Percentiles rank a stretch among this genome's conserved stretches.
phyloP scores from a whole-genome alignment of 306 rosid species.

The Oxytropis ochrocephala region DNA sequence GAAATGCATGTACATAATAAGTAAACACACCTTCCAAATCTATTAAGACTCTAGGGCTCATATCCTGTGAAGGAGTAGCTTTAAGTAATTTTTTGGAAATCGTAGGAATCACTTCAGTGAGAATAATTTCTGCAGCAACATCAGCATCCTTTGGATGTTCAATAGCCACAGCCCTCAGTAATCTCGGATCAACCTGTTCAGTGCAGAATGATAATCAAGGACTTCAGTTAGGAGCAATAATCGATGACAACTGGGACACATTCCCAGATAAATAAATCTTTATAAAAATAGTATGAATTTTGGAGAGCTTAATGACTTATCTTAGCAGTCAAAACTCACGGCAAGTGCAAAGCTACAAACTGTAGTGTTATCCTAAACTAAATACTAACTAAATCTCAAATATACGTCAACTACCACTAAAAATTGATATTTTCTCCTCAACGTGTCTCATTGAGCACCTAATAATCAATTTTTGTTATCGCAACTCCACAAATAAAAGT shows the following conservation, averaged over 20 bases:
- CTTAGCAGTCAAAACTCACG: too few relatives aligned
- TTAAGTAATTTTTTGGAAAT: not conserved
- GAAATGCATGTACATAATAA: not conserved
- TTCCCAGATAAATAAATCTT: not conserved
- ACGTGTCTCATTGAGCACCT: not conserved
- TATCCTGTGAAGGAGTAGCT: conserved; percentile 9
- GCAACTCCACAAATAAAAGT: not conserved
- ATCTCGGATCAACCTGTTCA: conserved; percentile 58
- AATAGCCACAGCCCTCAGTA: conserved; percentile 81
- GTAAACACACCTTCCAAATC: conserved; percentile 19
- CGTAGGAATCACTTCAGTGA: conserved; percentile 58
- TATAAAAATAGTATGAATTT: not conserved
- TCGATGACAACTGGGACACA: not conserved
- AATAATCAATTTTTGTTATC: not conserved
- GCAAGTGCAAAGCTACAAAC: too few relatives aligned
- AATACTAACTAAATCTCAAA: too few relatives aligned
- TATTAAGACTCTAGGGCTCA: not conserved
- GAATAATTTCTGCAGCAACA: conserved; percentile 53
- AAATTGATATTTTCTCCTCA: not conserved
- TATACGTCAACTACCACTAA: not conserved
- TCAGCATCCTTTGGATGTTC: conserved; percentile 72
- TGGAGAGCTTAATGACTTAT: not conserved
- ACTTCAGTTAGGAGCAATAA: not conserved
- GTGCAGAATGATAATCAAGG: not conserved
- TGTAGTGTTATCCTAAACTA: too few relatives aligned